These are phyloP conservation scores for Ogataea pignaliae DNA, from an alignment of 805 yeast species.

Conservation along the genomic window DNA sequence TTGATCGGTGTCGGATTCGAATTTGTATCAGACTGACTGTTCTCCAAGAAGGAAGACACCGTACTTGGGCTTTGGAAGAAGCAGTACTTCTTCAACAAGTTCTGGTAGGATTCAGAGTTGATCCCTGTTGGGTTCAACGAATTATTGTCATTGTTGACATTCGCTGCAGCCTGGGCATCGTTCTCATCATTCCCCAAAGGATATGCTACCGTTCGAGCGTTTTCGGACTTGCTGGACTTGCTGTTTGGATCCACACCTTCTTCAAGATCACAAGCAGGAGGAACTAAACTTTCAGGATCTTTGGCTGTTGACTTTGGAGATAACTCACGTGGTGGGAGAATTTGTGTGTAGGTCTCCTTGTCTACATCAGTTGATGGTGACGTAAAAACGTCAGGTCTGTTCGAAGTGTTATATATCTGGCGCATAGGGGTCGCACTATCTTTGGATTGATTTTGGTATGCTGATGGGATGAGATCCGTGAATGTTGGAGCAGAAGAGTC, in stretches of 20 bases:
- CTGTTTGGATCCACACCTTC: neutral
- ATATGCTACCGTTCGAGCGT: neutral
- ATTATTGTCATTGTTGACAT: neutral
- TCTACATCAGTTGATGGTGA: neutral
- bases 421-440: no score
- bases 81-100: slow-evolving; percentile 56
- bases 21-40: slow-evolving; percentile 3
- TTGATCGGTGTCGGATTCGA: slow-evolving; percentile 11
- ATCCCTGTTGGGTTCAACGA: slow-evolving; percentile 21
- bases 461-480: slow-evolving; percentile 14
- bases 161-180: neutral
- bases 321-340: no score
- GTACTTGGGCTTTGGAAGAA: slow-evolving; percentile 44
- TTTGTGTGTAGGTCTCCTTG: no score
- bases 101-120: slow-evolving; percentile 51
- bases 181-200: neutral
- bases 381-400: neutral
- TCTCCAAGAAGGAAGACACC: slow-evolving; percentile 27
- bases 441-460: neutral
- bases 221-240: neutral
- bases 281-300: no score
- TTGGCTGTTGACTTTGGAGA: no score
- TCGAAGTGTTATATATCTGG: neutral
- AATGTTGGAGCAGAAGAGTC: slow-evolving; percentile 16
- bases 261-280: neutral